Percentiles rank a stretch among this genome's conserved stretches.
Evolutionary conservation across 2,329 filamentous ascomycete genomes (phyloP).

Genomic region (Colletotrichum sp.): DNA sequence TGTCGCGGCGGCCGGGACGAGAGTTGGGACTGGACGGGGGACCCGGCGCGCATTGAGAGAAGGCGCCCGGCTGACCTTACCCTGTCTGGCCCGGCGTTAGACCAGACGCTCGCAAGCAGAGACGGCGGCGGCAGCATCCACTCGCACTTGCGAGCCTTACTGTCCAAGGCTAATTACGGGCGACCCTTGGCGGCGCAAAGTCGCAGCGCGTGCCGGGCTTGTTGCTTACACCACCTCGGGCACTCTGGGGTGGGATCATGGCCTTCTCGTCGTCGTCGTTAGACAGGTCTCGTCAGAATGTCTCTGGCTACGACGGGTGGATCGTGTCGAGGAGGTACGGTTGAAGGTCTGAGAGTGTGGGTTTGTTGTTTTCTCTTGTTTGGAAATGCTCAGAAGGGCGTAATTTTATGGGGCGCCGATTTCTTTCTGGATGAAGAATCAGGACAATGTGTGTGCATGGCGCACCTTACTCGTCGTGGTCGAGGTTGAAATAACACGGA

Average conservation of each 20-base stretch:
- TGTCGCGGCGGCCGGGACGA: slow-evolving; percentile 5
- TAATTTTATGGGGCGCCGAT: background rate
- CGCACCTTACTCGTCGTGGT: background rate
- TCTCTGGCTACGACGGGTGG: background rate
- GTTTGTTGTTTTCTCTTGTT: slow-evolving; percentile 3
- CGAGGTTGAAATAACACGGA: slow-evolving; percentile 4
- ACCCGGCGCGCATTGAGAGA: slow-evolving; percentile 5
- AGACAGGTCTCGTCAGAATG: slow-evolving; percentile 16
- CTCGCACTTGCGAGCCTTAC: background rate
- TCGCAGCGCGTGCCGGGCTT: background rate
- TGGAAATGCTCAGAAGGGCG: background rate
- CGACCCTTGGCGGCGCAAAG: background rate
- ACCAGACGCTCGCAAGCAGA: background rate
- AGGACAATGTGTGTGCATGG: background rate
- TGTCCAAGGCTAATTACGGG: background rate
- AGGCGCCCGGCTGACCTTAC: slow-evolving; percentile 12
- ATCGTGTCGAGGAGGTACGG: background rate
- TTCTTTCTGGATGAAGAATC: background rate
- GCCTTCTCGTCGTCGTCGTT: background rate
- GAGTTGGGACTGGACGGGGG: background rate
- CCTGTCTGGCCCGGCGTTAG: slow-evolving; percentile 3
- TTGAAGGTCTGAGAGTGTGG: background rate
- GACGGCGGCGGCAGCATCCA: slow-evolving; percentile 15
- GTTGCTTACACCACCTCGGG: background rate
- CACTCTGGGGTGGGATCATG: background rate